Percentiles rank a stretch among this genome's conserved stretches.
phyloP scores from a whole-genome alignment of 2,329 filamentous ascomycete species.

The Botryotinia convoluta region DNA sequence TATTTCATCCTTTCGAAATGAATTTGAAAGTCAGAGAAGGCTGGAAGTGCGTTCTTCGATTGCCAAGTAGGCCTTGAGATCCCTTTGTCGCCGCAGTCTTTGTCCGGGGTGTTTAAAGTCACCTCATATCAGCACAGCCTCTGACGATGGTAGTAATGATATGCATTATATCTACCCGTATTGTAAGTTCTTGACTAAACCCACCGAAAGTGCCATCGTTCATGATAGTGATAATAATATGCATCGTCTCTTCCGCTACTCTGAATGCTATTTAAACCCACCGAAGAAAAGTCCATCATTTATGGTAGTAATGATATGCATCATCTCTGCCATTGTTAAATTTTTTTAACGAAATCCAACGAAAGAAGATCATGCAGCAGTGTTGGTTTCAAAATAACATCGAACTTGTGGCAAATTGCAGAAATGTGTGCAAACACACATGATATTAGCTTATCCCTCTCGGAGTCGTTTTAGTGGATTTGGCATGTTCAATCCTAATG shows the following conservation, averaged over 20 bases:
- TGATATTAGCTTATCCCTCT: not conserved
- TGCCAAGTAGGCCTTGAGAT: not conserved
- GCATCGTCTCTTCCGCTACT: not conserved
- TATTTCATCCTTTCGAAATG: not conserved
- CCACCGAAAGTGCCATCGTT: not conserved
- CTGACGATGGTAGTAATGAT: not conserved
- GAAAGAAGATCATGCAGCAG: not conserved
- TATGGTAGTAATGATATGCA: not conserved
- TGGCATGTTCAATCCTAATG: not conserved
- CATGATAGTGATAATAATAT: not conserved
- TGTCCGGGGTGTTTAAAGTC: not conserved
- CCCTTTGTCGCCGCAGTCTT: not conserved
- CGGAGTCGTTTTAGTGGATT: not conserved
- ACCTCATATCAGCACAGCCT: not conserved
- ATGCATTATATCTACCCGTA: not conserved
- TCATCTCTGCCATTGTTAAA: not conserved
- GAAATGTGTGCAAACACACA: not conserved
- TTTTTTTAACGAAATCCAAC: not conserved
- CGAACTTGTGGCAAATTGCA: not conserved
- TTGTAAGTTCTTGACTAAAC: not conserved
- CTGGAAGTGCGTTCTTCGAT: not conserved
- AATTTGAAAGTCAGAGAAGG: not conserved
- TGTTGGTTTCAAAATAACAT: not conserved
- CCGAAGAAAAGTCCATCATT: not conserved
- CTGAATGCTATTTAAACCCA: not conserved